These are phyloP conservation scores for Penicillium sp. DNA, from an alignment of 2,329 filamentous ascomycete genomes.

Conservation along the genomic window DNA sequence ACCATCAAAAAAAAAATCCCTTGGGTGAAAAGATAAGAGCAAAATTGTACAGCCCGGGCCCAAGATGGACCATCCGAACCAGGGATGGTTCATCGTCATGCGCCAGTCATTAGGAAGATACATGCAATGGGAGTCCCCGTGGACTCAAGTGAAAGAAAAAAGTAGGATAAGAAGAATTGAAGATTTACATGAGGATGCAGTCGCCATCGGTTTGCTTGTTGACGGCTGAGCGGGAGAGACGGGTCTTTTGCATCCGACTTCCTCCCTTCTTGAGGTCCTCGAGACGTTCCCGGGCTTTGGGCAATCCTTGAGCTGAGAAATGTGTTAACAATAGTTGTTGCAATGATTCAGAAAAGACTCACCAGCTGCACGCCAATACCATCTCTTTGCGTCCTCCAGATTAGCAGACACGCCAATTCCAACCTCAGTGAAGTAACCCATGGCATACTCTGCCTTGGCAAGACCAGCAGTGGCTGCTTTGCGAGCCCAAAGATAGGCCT, in stretches of 20 bases:
- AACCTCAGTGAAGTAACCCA: constrained; percentile 96
- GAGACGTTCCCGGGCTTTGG: constrained; percentile 85
- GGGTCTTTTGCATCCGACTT: constrained; percentile 67
- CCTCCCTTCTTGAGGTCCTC: constrained; percentile 86
- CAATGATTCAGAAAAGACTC: constrained; percentile 46
- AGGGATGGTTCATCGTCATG: constrained; percentile 6
- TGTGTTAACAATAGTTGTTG: constrained; percentile 3
- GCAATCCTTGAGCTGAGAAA: constrained; percentile 78
- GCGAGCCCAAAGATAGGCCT: constrained; percentile 94
- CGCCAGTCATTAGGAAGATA: constrained; percentile 16
- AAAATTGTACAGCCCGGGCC: constrained; percentile 12
- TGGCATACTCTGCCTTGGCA: constrained; percentile 93
- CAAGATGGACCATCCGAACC: not conserved
- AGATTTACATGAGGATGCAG: constrained; percentile 55
- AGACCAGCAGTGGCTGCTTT: constrained; percentile 87
- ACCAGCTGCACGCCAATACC: constrained; percentile 98
- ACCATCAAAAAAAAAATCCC: not conserved
- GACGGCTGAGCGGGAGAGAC: constrained; percentile 78
- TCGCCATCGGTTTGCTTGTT: constrained; percentile 87
- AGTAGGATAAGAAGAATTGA: not conserved
- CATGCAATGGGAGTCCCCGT: constrained; percentile 2
- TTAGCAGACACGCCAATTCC: constrained; percentile 86
- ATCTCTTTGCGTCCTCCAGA: constrained; percentile 91
- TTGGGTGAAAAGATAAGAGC: constrained; percentile 1
- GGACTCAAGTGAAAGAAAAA: constrained; percentile 3